Evolutionary conservation across 331 rosid species (phyloP).

Genomic region (Spiraea crenata): DNA sequence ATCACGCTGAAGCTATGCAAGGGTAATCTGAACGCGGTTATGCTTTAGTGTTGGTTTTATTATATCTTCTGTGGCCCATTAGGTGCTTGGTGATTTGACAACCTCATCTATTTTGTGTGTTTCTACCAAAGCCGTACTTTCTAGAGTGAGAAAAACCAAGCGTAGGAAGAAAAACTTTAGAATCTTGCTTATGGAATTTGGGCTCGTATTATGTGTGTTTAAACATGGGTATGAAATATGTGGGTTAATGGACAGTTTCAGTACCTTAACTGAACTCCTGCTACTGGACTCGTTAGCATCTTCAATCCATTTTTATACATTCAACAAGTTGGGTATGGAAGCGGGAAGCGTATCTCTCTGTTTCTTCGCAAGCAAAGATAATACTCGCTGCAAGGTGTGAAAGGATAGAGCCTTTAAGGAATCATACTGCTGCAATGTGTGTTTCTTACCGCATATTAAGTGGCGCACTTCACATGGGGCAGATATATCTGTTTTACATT

Average conservation of each 20-base stretch:
- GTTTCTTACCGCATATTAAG: constrained; percentile 24
- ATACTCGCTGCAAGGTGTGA: constrained; percentile 54
- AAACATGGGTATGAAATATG: constrained; percentile 46
- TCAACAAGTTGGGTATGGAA: constrained; percentile 49
- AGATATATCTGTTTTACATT: constrained; percentile 37
- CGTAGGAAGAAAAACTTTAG: constrained; percentile 46
- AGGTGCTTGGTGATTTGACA: constrained; percentile 41
- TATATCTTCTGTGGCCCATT: constrained; percentile 42
- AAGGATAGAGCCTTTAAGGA: constrained; percentile 40
- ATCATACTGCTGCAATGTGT: constrained; percentile 32
- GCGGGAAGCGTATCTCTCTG: constrained; percentile 40
- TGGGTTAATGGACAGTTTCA: constrained; percentile 55
- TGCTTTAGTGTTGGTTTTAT: constrained; percentile 42
- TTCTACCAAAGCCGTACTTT: constrained; percentile 35
- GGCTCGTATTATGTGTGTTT: constrained; percentile 49
- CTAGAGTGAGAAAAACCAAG: constrained; percentile 37
- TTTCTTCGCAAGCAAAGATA: constrained; percentile 45
- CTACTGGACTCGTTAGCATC: constrained; percentile 46
- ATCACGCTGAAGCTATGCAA: constrained; percentile 80
- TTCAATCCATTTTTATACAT: constrained; percentile 39
- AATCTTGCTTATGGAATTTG: constrained; percentile 56
- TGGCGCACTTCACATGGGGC: constrained; percentile 62
- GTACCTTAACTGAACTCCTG: constrained; percentile 49
- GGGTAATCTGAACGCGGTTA: constrained; percentile 40
- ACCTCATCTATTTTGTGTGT: constrained; percentile 51